Evolutionary conservation across 192 early-diverging fungal genomes (phyloP), one percentile per base, ranked within the genome.

Genomic region (Backusella tuberculispora): DNA sequence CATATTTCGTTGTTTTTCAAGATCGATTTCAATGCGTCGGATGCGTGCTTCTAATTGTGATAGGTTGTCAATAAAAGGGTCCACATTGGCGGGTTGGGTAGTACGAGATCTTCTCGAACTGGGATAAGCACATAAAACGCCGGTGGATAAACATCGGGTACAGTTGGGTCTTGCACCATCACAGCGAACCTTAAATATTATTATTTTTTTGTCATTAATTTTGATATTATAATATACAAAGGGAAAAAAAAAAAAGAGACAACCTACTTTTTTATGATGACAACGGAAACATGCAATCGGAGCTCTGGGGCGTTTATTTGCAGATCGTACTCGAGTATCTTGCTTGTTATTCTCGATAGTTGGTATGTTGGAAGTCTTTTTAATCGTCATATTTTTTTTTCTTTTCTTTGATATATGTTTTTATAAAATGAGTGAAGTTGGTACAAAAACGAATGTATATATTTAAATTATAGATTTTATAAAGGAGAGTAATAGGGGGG

Each of bases 51-150:
- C 77, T 8, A 78, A 44, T 13, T 70, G 77, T 17, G 77, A 78
- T 21, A 78, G 38, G 26, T 78, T 78, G 53, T 78, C 67, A 66
- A 78, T 74, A 74, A 78, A 78, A n/a, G 77, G 77, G 37, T 78
- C 77, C 21, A 78, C 77, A 41, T 70, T 74, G 9, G 77, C 67
- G 6, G 77, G 65, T 47, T 78, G 77, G 3, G 71, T 69, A 10
- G 67, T 78, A 7, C 77, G 72, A 63, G 77, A 74, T 7, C 77
- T 24, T 19, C 77, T 72, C 13, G 65, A 69, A 12, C 53, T 74
- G 24, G 77, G 77, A 19, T 74, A 78, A 24, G 77, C 72, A 29
- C 77, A 78, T 14, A 74, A 34, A 13, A 74, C 67, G 8, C 72
- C 72, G 17, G 66, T 74, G 38, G 64, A 45, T 21, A 66, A 12